Conservation (phyloP, 805 yeast species). For the Cyberlindnera bimundalis region DNA sequence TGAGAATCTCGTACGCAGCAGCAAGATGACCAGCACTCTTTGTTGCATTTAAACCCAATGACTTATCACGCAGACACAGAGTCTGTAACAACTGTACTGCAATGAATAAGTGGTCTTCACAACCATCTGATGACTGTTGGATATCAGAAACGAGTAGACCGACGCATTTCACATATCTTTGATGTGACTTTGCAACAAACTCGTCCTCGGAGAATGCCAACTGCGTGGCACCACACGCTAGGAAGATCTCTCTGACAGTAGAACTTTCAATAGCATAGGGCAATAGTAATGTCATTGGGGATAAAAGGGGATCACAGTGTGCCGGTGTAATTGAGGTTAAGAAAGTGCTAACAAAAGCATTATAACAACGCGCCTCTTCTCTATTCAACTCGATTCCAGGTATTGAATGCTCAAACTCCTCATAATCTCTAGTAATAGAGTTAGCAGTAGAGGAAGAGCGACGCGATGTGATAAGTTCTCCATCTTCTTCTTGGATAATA, state of each 20-base stretch:
- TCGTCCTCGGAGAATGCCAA: conserved; percentile 22
- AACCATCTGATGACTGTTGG: conserved; percentile 19
- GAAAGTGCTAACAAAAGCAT: conserved; percentile 21
- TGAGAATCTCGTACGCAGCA: conserved; percentile 27
- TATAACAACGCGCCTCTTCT: conserved; percentile 22
- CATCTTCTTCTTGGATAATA: conserved; percentile 9
- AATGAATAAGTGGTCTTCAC: conserved; percentile 27
- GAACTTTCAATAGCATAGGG: conserved; percentile 20
- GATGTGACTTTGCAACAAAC: conserved; percentile 16
- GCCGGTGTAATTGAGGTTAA: conserved; percentile 24
- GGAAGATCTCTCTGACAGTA: conserved; percentile 22
- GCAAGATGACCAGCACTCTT: conserved; percentile 26
- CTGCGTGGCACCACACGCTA: conserved; percentile 28
- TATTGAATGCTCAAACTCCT: conserved; percentile 12
- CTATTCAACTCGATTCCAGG: conserved; percentile 20
- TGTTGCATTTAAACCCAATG: conserved; percentile 26
- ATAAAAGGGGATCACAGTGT: conserved; percentile 20
- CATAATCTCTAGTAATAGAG: background rate
- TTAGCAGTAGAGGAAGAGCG: conserved; percentile 4
- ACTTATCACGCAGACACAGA: conserved; percentile 26
- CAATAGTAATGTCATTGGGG: conserved; percentile 19
- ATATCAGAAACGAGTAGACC: conserved; percentile 20
- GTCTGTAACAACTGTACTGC: conserved; percentile 27
- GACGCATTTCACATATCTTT: conserved; percentile 22
- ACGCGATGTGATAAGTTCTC: background rate